Evolutionary conservation across 495 filamentous ascomycete genomes (phyloP).

Genomic region (Penicillium paradoxum): DNA sequence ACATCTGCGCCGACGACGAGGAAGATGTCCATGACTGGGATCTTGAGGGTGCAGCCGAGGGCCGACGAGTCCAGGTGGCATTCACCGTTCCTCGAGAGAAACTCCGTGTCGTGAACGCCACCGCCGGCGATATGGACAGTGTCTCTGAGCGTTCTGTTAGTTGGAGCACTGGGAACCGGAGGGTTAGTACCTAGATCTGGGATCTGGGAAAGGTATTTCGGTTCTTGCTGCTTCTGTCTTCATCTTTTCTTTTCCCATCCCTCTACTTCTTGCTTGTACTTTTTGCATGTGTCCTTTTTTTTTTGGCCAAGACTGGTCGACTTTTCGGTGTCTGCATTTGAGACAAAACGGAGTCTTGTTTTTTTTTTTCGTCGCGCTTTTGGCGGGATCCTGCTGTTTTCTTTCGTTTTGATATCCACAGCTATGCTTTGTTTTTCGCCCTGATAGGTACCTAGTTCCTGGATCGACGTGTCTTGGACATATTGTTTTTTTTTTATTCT

Average conservation of each 20-base stretch:
- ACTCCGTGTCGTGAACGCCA: constrained; percentile 78
- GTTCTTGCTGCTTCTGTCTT: not conserved
- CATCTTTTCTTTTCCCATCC: not conserved
- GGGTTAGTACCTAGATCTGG: constrained; percentile 5
- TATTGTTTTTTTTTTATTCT: not conserved
- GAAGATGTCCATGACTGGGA: constrained; percentile 80
- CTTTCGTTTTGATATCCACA: constrained; percentile 4
- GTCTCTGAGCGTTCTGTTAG: constrained; percentile 29
- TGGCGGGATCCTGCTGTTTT: not conserved
- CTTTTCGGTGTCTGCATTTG: not conserved
- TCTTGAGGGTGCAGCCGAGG: constrained; percentile 75
- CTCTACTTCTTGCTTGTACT: constrained; percentile 7
- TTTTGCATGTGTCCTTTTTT: not conserved
- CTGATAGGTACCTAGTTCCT: too few relatives aligned
- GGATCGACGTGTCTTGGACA: not conserved
- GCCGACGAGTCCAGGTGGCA: constrained; percentile 81
- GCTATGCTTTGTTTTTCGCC: constrained; percentile 5
- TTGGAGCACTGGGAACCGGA: constrained; percentile 19
- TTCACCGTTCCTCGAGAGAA: constrained; percentile 86
- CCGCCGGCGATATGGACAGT: constrained; percentile 32
- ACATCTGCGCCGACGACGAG: constrained; percentile 33
- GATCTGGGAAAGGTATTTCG: not conserved
- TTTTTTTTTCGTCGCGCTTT: not conserved
- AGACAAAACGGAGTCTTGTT: not conserved
- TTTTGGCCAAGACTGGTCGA: not conserved